Conservation (phyloP, 2,329 filamentous ascomycete genomes). For the Alternaria sp. region DNA sequence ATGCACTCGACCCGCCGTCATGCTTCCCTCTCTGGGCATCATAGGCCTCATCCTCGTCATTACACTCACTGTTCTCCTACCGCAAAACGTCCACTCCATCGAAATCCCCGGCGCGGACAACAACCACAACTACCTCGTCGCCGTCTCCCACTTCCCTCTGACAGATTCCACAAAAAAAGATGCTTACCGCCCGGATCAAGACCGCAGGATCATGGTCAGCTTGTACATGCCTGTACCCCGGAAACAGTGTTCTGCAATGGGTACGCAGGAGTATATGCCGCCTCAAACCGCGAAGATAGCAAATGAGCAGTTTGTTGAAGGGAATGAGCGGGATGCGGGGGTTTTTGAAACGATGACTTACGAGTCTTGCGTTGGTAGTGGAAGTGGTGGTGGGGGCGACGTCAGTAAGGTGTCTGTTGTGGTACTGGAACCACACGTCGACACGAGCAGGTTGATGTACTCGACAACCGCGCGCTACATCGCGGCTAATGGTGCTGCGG, state of each 20-base stretch:
- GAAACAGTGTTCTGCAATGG: constrained; percentile 14
- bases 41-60: neutral
- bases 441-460: constrained; percentile 54
- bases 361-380: constrained; percentile 21
- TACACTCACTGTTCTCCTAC: neutral
- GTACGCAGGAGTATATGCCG: constrained; percentile 30
- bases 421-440: constrained; percentile 56
- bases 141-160: constrained; percentile 22
- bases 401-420: constrained; percentile 30
- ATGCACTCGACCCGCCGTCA: neutral
- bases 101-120: constrained; percentile 22
- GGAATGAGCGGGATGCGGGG: constrained; percentile 13
- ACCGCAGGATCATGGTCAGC: constrained; percentile 26
- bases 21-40: neutral
- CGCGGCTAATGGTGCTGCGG: constrained; percentile 55
- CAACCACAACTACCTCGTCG: constrained; percentile 20
- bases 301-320: constrained; percentile 32
- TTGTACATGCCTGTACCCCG: constrained; percentile 30
- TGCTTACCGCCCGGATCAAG: neutral
- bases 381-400: neutral
- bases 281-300: constrained; percentile 17
- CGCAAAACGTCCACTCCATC: constrained; percentile 9
- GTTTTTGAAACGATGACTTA: constrained; percentile 30
- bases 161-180: constrained; percentile 10
- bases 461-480: constrained; percentile 54